These are phyloP conservation scores for Tuber indicum DNA, from an alignment of 495 filamentous ascomycete genomes.

Conservation along the genomic window DNA sequence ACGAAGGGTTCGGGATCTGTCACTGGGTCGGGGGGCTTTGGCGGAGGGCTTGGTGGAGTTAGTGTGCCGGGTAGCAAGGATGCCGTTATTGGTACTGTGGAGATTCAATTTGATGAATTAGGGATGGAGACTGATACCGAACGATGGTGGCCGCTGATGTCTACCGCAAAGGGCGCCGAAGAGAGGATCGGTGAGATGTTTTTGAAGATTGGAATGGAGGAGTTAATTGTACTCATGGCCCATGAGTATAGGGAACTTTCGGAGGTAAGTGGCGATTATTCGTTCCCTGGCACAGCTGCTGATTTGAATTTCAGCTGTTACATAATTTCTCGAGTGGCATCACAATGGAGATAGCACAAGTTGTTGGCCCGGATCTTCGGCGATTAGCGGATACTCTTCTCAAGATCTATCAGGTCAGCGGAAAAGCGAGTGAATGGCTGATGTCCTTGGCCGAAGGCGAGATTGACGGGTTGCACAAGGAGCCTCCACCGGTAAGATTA, in stretches of 20 bases:
- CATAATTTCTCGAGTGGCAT: constrained; percentile 77
- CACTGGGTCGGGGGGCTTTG: constrained; percentile 40
- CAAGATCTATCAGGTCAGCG: constrained; percentile 95
- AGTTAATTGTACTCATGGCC: constrained; percentile 79
- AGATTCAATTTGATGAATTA: constrained; percentile 77
- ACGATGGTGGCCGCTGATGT: constrained; percentile 80
- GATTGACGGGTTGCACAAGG: constrained; percentile 85
- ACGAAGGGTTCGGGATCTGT: constrained; percentile 35
- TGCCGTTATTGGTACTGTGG: constrained; percentile 63
- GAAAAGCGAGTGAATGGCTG: constrained; percentile 80
- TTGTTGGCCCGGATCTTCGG: constrained; percentile 68
- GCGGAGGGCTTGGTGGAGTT: constrained; percentile 38
- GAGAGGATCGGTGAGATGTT: constrained; percentile 79
- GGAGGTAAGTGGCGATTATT: constrained; percentile 44
- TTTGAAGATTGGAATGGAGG: constrained; percentile 74
- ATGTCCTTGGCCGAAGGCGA: constrained; percentile 91
- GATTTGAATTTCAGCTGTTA: constrained; percentile 49
- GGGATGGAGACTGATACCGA: constrained; percentile 73
- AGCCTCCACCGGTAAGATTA: constrained; percentile 50
- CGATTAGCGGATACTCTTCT: constrained; percentile 78
- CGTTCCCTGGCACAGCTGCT: background rate
- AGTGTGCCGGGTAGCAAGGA: constrained; percentile 46
- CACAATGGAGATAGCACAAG: constrained; percentile 73
- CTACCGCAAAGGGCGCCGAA: constrained; percentile 54
- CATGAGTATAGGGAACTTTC: constrained; percentile 78